phyloP scores from a whole-genome alignment of 164 flowering plant genomes.

The Amborella trichopoda region DNA sequence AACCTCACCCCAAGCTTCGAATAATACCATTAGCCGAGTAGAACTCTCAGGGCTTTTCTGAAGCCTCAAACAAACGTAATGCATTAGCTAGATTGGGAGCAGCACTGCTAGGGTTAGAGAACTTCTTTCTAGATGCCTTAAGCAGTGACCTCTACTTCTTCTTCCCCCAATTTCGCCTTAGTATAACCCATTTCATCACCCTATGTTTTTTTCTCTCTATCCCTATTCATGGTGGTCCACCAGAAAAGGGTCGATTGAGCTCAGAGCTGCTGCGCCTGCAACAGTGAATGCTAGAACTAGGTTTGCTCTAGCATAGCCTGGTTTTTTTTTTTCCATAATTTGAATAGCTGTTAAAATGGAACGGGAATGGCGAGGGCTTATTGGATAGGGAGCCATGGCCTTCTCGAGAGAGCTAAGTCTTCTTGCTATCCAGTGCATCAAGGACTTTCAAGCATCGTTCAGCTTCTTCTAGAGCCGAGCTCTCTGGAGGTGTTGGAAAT shows the following conservation, averaged over 20 bases:
- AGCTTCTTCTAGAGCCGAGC: conserved; percentile 53
- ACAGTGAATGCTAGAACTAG: conserved; percentile 73
- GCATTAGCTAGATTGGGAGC: conserved; percentile 70
- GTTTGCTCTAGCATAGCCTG: conserved; percentile 34
- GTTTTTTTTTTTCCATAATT: conserved; percentile 48
- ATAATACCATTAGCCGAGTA: conserved; percentile 41
- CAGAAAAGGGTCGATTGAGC: conserved; percentile 66
- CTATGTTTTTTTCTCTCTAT: conserved; percentile 13
- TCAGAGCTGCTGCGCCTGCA: conserved; percentile 83
- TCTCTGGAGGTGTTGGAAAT: conserved; percentile 89
- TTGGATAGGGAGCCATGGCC: conserved; percentile 85
- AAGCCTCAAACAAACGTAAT: conserved; percentile 67
- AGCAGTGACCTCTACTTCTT: conserved; percentile 49
- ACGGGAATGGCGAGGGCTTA: conserved; percentile 97
- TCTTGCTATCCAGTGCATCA: conserved; percentile 71
- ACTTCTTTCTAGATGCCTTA: conserved; percentile 47
- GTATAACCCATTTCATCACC: conserved; percentile 11
- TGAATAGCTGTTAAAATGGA: conserved; percentile 87
- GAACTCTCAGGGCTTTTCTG: conserved; percentile 40
- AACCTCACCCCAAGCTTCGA: conserved; percentile 89
- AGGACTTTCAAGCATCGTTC: conserved; percentile 72
- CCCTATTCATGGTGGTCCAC: conserved; percentile 41
- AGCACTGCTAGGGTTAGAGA: conserved; percentile 72
- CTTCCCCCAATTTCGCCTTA: conserved; percentile 37
- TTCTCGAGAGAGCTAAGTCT: conserved; percentile 66